Percentiles rank a stretch among this genome's conserved stretches.
These are phyloP conservation scores for Digitaria exilis DNA, from an alignment of 202 grass and related monocot genomes.

Conservation along the genomic window DNA sequence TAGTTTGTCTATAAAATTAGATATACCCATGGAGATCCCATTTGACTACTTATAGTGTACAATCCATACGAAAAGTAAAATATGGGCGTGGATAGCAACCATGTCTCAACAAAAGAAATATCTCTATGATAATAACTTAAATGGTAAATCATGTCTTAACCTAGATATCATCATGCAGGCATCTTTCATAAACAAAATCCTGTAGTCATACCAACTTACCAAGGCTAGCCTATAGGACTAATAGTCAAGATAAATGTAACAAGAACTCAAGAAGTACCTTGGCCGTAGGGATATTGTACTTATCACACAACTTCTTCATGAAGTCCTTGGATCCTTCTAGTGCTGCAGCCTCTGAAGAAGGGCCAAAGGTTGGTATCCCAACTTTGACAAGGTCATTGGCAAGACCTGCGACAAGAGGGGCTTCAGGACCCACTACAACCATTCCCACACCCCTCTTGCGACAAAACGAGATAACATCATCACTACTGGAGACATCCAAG, in stretches of 20 bases:
- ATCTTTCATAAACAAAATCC: not conserved
- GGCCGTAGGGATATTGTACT: conserved; percentile 84
- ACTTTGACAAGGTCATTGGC: conserved; percentile 63
- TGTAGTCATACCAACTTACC: not conserved
- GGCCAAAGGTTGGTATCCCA: conserved; percentile 72
- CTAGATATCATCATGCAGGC: not conserved
- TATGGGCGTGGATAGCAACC: not conserved
- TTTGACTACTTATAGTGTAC: not conserved
- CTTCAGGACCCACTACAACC: conserved; percentile 88
- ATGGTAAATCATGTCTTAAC: not conserved
- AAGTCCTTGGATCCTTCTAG: conserved; percentile 93
- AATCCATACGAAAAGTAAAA: not conserved
- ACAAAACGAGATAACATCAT: conserved; percentile 64
- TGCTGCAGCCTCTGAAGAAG: conserved; percentile 77
- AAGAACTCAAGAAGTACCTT: conserved; percentile 53
- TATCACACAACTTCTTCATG: conserved; percentile 88
- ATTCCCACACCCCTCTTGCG: conserved; percentile 57
- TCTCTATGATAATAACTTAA: not conserved
- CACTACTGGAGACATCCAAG: conserved; percentile 61
- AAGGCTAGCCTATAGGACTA: not conserved
- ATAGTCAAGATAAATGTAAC: conserved; percentile 6
- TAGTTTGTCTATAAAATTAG: not conserved
- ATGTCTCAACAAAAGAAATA: not conserved
- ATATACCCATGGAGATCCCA: not conserved
- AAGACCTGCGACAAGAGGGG: conserved; percentile 73